phyloP scores from a whole-genome alignment of 768 basidiomycete species.

The Panaeolus cyanescens region DNA sequence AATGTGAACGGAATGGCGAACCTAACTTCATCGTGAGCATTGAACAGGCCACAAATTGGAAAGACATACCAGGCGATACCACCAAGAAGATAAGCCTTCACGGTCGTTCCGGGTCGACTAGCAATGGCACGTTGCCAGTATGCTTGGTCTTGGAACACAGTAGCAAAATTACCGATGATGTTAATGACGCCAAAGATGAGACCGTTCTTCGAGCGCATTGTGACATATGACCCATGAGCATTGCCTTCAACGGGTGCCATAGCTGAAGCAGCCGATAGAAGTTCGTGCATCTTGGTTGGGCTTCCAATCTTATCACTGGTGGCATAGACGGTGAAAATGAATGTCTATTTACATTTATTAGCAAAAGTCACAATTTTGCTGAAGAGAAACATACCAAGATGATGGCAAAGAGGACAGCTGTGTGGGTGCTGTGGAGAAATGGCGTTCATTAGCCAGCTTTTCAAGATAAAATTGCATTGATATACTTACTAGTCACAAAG shows the following conservation, averaged over 20 bases:
- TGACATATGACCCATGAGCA: constrained; percentile 82
- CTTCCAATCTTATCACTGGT: constrained; percentile 81
- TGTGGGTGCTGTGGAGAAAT: constrained; percentile 66
- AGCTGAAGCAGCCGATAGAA: constrained; percentile 62
- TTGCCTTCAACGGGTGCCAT: constrained; percentile 74
- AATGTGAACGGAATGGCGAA: constrained; percentile 88
- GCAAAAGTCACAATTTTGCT: constrained; percentile 6
- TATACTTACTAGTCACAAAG: constrained; percentile 79
- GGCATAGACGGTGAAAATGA: constrained; percentile 80
- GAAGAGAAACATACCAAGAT: constrained; percentile 49
- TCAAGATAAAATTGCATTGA: background rate
- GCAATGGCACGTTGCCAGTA: constrained; percentile 96
- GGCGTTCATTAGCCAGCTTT: background rate
- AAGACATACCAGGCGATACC: constrained; percentile 92
- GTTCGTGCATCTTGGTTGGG: constrained; percentile 73
- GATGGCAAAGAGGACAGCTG: constrained; percentile 83
- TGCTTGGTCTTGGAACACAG: constrained; percentile 63
- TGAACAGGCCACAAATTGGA: constrained; percentile 84
- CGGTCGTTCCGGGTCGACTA: constrained; percentile 77
- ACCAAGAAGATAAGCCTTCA: constrained; percentile 89
- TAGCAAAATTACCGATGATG: constrained; percentile 80
- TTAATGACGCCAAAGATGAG: constrained; percentile 88
- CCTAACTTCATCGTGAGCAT: constrained; percentile 46
- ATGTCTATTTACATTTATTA: constrained; percentile 29
- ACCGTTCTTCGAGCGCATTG: constrained; percentile 76